phyloP scores from a whole-genome alignment of 257 asterid species.

The Penstemon newberryi region DNA sequence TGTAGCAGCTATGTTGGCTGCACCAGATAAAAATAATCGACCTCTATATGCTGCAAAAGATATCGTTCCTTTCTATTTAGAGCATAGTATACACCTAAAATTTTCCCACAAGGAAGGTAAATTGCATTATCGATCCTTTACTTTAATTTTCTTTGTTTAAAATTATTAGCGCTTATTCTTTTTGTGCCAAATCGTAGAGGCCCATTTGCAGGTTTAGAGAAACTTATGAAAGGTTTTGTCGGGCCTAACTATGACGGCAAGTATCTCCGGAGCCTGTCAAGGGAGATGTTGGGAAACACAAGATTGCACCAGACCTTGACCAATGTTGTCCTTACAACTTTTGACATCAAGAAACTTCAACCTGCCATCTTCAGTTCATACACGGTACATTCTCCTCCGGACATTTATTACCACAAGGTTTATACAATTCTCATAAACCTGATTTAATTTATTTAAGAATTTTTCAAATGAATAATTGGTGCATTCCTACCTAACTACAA shows the following conservation, averaged over 20 bases:
- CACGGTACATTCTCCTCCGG: constrained; percentile 23
- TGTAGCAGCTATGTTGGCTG: constrained; percentile 49
- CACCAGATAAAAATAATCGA: constrained; percentile 43
- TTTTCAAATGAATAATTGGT: too few species aligned
- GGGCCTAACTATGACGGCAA: constrained; percentile 53
- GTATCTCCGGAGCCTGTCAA: constrained; percentile 33
- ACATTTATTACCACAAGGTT: too few species aligned
- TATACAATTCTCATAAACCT: too few species aligned
- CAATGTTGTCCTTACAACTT: constrained; percentile 46
- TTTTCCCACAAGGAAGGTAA: constrained; percentile 46
- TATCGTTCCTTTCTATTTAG: constrained; percentile 45
- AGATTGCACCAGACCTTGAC: constrained; percentile 50
- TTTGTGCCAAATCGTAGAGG: constrained; percentile 29
- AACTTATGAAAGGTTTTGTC: constrained; percentile 29
- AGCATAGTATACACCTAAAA: constrained; percentile 45
- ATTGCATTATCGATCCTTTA: not conserved
- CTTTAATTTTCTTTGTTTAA: not conserved
- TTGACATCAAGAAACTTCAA: constrained; percentile 52
- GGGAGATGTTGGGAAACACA: constrained; percentile 27
- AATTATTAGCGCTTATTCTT: not conserved
- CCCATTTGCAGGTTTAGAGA: constrained; percentile 29
- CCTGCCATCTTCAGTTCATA: constrained; percentile 48
- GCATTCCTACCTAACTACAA: too few species aligned
- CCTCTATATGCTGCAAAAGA: constrained; percentile 60
- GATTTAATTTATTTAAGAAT: too few species aligned